A percentile compares a stretch with the other conserved stretches of the same genome.
Conservation (phyloP, 148 eudicot species). For the Rheum nobile region DNA sequence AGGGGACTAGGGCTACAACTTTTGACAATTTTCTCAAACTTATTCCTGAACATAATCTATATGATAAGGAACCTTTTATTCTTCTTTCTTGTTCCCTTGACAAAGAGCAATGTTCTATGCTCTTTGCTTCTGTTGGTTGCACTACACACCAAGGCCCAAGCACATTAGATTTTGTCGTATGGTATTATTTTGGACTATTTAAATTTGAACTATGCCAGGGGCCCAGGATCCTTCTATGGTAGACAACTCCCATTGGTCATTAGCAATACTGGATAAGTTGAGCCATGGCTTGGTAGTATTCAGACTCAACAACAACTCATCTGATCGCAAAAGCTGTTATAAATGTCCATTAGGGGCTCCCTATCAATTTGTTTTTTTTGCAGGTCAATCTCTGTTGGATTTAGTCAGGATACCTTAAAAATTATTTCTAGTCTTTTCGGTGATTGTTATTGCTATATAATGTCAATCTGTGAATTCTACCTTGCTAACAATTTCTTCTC, state of each 20-base stretch:
- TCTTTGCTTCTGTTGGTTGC: not conserved
- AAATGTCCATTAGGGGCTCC: not conserved
- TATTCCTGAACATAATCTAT: no score
- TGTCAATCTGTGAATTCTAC: not conserved
- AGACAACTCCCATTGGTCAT: not conserved
- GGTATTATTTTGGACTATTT: no score
- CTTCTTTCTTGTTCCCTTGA: not conserved
- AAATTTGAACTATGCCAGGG: no score
- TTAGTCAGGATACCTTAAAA: not conserved
- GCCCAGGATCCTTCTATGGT: no score
- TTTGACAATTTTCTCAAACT: no score
- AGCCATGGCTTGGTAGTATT: not conserved
- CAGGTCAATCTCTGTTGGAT: not conserved
- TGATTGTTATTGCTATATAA: not conserved
- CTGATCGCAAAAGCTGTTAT: not conserved
- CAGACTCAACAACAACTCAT: not conserved
- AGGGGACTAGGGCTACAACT: no score
- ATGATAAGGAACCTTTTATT: not conserved
- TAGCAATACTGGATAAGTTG: not conserved
- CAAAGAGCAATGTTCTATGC: not conserved
- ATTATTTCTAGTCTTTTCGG: not conserved
- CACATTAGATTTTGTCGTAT: no score
- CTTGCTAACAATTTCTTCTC: not conserved
- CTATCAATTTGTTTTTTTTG: not conserved
- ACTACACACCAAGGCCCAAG: no score